Evolutionary conservation across 169 alveolate species (phyloP).

Genomic region (Perkinsus chesapeaki): DNA sequence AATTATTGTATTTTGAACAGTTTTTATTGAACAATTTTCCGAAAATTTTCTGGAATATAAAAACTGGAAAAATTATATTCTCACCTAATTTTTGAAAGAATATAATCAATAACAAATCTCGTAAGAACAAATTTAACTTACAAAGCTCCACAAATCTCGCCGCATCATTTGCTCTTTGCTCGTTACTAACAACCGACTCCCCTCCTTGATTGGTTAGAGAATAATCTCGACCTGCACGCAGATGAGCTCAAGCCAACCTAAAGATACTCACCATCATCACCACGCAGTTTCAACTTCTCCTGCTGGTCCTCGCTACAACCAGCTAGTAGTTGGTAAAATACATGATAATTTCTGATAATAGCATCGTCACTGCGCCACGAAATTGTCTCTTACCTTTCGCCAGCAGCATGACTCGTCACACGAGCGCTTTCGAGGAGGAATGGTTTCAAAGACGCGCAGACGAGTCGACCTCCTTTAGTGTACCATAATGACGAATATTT

Average conservation of each 20-base stretch:
- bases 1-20: too few relatives aligned
- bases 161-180: background rate
- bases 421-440: slow-evolving; percentile 77
- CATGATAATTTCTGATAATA: slow-evolving; percentile 66
- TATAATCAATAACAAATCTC: background rate
- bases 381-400: background rate
- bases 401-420: background rate
- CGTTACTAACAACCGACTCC: background rate
- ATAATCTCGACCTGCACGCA: background rate
- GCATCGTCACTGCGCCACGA: slow-evolving; percentile 1
- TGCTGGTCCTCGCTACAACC: slow-evolving; percentile 26
- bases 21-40: too few relatives aligned
- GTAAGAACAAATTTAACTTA: background rate
- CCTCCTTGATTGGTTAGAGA: background rate
- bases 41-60: too few relatives aligned
- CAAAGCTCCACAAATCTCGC: background rate
- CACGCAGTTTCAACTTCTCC: background rate
- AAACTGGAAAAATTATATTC: too few relatives aligned
- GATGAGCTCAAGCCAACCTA: background rate
- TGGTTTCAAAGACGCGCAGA: slow-evolving; percentile 84
- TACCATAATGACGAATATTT: slow-evolving; percentile 41
- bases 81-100: too few relatives aligned
- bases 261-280: background rate
- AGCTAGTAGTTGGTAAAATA: slow-evolving; percentile 81
- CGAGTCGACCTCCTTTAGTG: slow-evolving; percentile 58